Conservation (phyloP, 495 filamentous ascomycete genomes). For the Penicillium macrosclerotiorum region DNA sequence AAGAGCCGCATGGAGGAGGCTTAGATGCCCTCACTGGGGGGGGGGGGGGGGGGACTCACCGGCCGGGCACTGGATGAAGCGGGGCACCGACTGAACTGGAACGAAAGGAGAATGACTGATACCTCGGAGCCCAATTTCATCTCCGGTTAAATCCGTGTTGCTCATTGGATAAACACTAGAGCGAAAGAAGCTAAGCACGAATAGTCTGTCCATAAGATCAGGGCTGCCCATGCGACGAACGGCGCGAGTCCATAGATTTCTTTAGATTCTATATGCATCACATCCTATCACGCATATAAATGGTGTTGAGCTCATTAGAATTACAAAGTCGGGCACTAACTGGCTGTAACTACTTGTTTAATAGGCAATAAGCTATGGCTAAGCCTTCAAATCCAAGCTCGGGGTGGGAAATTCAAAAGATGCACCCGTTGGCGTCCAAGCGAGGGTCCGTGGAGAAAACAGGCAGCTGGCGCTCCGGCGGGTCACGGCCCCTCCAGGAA, state of each 20-base stretch:
- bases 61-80: conserved; percentile 3
- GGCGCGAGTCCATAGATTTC: too few species aligned
- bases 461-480: background rate
- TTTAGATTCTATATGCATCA: too few species aligned
- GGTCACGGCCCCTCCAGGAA: background rate
- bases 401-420: background rate
- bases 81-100: conserved; percentile 2
- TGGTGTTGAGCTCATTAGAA: background rate
- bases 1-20: conserved; percentile 24
- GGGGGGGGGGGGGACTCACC: conserved; percentile 2
- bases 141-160: background rate
- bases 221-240: too few species aligned
- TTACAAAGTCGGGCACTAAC: background rate
- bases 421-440: background rate
- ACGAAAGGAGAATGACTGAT: background rate
- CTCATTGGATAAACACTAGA: background rate
- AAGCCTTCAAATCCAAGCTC: background rate
- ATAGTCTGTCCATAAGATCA: too few species aligned
- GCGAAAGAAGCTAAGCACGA: too few species aligned
- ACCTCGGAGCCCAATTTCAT: too few species aligned
- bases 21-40: conserved; percentile 5
- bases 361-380: background rate
- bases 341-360: background rate
- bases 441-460: background rate
- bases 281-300: too few species aligned